Percentiles rank a stretch among this genome's conserved stretches.
These are phyloP conservation scores for Mycosphaerella arachidis DNA, from an alignment of 2,329 filamentous ascomycete genomes.

Conservation along the genomic window DNA sequence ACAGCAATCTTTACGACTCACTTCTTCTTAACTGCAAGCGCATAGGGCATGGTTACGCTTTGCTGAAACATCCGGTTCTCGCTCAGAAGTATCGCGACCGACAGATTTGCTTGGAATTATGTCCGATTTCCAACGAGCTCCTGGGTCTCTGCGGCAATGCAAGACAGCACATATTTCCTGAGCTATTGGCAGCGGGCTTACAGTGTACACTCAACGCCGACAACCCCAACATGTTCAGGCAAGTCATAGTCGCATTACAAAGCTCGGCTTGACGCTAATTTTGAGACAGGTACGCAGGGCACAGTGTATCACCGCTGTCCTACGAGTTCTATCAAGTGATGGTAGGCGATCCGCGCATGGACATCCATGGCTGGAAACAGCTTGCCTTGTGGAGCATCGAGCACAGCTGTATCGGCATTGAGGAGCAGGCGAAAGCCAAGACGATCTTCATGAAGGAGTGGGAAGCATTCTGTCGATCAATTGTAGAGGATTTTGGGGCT, in stretches of 20 bases:
- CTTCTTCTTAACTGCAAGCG: conserved; percentile 62
- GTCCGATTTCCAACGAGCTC: conserved; percentile 73
- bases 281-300: neutral
- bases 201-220: conserved; percentile 72
- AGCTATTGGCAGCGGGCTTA: conserved; percentile 65
- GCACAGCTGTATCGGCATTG: conserved; percentile 39
- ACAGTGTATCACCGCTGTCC: conserved; percentile 59
- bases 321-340: conserved; percentile 76
- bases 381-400: conserved; percentile 45
- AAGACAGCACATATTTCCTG: conserved; percentile 63
- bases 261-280: neutral
- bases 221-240: conserved; percentile 70
- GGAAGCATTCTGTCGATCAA: conserved; percentile 54
- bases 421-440: conserved; percentile 37
- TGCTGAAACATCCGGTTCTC: conserved; percentile 63
- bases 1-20: conserved; percentile 64
- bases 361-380: conserved; percentile 67
- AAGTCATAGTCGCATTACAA: conserved; percentile 1
- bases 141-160: conserved; percentile 63
- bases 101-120: conserved; percentile 69
- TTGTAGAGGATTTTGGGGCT: conserved; percentile 41
- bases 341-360: conserved; percentile 63
- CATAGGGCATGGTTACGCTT: conserved; percentile 69
- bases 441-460: conserved; percentile 53
- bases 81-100: conserved; percentile 60